These are phyloP conservation scores for Scutellaria baicalensis DNA, from an alignment of 257 asterid genomes.

Conservation along the genomic window DNA sequence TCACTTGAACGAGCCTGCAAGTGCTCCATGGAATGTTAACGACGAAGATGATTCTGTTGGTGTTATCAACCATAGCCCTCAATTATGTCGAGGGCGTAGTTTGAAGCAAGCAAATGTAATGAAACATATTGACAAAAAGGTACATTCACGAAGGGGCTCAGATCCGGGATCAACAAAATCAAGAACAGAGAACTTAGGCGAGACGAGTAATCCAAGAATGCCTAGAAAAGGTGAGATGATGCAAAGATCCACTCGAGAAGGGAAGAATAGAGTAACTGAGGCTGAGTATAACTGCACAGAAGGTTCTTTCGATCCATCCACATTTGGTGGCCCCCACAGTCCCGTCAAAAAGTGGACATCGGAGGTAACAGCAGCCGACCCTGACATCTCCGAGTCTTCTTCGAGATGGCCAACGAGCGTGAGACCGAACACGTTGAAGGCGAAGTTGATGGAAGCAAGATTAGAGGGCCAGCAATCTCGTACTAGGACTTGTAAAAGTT, in stretches of 20 bases:
- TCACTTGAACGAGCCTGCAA: constrained; percentile 45
- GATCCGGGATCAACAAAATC: constrained; percentile 14
- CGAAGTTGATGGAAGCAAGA: constrained; percentile 85
- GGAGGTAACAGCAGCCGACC: constrained; percentile 23
- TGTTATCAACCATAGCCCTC: constrained; percentile 15
- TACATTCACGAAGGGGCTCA: constrained; percentile 18
- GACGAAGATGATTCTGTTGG: constrained; percentile 40
- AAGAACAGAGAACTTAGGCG: constrained; percentile 5
- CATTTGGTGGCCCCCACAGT: constrained; percentile 39
- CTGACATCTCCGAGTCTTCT: constrained; percentile 31
- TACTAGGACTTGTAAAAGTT: constrained; percentile 30
- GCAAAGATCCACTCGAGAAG: constrained; percentile 11
- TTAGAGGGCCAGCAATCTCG: constrained; percentile 40
- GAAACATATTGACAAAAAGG: constrained; percentile 17
- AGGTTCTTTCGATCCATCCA: constrained; percentile 35
- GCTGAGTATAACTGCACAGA: constrained; percentile 9
- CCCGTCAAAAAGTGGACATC: constrained; percentile 68
- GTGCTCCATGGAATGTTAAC: constrained; percentile 51
- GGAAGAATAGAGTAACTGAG: background rate
- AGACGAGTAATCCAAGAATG: constrained; percentile 5
- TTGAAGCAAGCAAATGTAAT: constrained; percentile 17
- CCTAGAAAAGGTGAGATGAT: constrained; percentile 12
- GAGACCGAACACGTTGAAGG: constrained; percentile 61
- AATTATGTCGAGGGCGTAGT: constrained; percentile 17
- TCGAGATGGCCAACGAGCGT: constrained; percentile 26